These are phyloP conservation scores for Aphanomyces astaci DNA, from an alignment of 352 stramenopile species.

Conservation along the genomic window DNA sequence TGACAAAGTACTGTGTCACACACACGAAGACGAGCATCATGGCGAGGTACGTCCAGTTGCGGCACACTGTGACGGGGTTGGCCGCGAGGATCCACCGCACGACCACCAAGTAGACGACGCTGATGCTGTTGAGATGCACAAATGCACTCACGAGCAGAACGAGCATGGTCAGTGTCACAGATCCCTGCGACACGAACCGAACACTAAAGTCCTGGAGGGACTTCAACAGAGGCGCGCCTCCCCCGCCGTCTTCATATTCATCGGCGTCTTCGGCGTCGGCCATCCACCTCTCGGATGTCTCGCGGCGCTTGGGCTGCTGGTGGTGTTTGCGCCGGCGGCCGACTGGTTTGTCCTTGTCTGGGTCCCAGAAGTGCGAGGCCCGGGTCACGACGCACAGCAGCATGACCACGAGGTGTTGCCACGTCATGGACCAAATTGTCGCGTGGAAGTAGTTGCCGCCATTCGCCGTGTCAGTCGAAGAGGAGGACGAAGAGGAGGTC, in stretches of 20 bases:
- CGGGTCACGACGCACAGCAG: constrained; percentile 16
- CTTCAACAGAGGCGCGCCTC: constrained; percentile 7
- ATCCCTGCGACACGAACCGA: constrained; percentile 44
- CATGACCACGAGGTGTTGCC: constrained; percentile 18
- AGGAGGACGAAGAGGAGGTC: neutral
- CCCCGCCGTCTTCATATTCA: no score
- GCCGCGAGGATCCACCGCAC: constrained; percentile 77
- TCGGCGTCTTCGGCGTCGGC: neutral
- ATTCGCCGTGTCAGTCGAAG: neutral
- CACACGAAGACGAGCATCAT: constrained; percentile 61
- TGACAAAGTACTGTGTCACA: constrained; percentile 56
- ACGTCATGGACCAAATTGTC: constrained; percentile 15
- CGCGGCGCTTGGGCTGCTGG: neutral
- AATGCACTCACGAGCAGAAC: constrained; percentile 73
- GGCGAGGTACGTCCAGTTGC: constrained; percentile 53
- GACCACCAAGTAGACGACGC: constrained; percentile 64
- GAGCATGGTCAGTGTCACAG: constrained; percentile 75
- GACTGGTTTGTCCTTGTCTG: constrained; percentile 5
- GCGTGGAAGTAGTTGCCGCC: constrained; percentile 10
- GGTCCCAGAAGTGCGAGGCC: constrained; percentile 21
- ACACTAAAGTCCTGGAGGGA: constrained; percentile 15
- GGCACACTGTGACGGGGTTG: constrained; percentile 43
- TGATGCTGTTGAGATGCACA: constrained; percentile 64
- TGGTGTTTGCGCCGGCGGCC: neutral
- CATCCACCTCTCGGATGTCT: neutral